Evolutionary conservation across 352 stramenopile species (phyloP).

Genomic region (Globisporangium carolinianum): DNA sequence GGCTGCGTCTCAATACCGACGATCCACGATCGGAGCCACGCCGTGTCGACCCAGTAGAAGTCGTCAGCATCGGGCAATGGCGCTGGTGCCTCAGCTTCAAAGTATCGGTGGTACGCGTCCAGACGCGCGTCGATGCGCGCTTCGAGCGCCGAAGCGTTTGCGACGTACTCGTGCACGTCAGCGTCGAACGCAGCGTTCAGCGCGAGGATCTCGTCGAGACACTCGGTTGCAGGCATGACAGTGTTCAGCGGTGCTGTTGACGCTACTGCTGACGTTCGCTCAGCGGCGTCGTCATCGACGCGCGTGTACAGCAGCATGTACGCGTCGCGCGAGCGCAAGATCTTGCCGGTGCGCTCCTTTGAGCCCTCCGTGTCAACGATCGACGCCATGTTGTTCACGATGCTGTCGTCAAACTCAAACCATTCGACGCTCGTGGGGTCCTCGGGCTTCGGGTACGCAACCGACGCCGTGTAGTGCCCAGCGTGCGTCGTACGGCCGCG

Average conservation of each 20-base stretch:
- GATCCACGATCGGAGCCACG: constrained; percentile 60
- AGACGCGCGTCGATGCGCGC: constrained; percentile 39
- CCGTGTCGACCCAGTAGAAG: constrained; percentile 69
- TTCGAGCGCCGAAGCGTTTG: constrained; percentile 38
- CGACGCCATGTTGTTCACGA: constrained; percentile 45
- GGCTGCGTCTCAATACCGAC: constrained; percentile 37
- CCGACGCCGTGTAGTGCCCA: constrained; percentile 81
- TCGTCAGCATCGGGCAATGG: constrained; percentile 17
- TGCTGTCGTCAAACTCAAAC: constrained; percentile 82
- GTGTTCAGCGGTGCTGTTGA: background rate
- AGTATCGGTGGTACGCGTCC: constrained; percentile 53
- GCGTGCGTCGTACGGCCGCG: constrained; percentile 75
- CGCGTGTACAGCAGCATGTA: constrained; percentile 85
- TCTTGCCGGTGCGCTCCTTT: constrained; percentile 45
- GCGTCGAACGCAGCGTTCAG: constrained; percentile 45
- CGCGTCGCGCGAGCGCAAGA: constrained; percentile 66
- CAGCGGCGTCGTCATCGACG: constrained; percentile 21
- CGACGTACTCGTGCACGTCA: constrained; percentile 38
- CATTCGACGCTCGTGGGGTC: constrained; percentile 27
- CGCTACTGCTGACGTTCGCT: background rate
- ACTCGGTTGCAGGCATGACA: constrained; percentile 23
- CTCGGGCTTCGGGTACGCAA: constrained; percentile 40
- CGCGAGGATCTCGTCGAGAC: constrained; percentile 37
- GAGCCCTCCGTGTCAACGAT: constrained; percentile 27
- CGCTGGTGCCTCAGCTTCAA: constrained; percentile 48